Evolutionary conservation across 2,329 filamentous ascomycete species (phyloP).

Genomic region (Leptosphaerulina australis): DNA sequence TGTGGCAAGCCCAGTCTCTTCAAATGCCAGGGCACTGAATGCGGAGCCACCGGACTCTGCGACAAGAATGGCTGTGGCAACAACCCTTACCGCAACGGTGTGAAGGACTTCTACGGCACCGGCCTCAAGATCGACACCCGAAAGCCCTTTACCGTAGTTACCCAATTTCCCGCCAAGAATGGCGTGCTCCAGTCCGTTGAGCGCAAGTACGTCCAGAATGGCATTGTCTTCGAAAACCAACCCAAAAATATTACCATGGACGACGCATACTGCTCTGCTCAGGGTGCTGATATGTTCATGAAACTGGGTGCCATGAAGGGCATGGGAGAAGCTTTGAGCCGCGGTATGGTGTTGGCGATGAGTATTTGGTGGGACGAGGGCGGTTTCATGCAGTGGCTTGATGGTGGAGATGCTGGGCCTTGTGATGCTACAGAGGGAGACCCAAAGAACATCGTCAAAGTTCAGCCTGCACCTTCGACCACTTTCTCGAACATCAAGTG

Average conservation of each 20-base stretch:
- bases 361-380: constrained; percentile 63
- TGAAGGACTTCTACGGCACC: constrained; percentile 38
- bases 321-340: constrained; percentile 55
- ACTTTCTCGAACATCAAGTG: constrained; percentile 64
- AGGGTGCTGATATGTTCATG: constrained; percentile 38
- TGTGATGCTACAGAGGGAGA: constrained; percentile 61
- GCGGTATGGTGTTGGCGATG: constrained; percentile 62
- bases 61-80: constrained; percentile 47
- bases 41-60: constrained; percentile 42
- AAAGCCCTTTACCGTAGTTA: constrained; percentile 68
- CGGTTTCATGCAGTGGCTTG: constrained; percentile 64
- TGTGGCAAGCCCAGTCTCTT: constrained; percentile 56
- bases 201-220: constrained; percentile 70
- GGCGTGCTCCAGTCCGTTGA: constrained; percentile 66
- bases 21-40: constrained; percentile 51
- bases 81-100: constrained; percentile 40
- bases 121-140: constrained; percentile 62
- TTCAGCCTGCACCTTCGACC: constrained; percentile 58
- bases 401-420: constrained; percentile 58
- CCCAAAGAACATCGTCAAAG: constrained; percentile 55
- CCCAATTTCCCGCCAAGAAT: constrained; percentile 67
- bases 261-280: constrained; percentile 38
- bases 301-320: constrained; percentile 51
- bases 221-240: constrained; percentile 64
- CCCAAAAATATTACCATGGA: constrained; percentile 43